Conservation (phyloP, 345 rosid genomes). For the Pugionium cornutum region DNA sequence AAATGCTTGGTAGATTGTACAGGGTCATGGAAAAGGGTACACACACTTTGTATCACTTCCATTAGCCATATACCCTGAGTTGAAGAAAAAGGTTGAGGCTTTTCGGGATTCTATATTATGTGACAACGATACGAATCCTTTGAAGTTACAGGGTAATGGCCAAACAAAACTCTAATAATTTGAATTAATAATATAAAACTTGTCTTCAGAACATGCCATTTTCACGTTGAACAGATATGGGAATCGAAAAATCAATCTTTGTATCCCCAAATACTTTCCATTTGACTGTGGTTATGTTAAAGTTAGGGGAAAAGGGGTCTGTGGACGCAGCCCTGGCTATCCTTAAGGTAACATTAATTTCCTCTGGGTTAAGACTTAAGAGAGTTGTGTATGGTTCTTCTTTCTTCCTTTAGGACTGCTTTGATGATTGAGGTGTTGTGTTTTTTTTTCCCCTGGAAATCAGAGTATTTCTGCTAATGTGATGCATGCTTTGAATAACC, state of each 20-base stretch:
- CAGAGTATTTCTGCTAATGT: slow-evolving; percentile 68
- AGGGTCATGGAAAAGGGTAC: slow-evolving; percentile 54
- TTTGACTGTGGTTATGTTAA: slow-evolving; percentile 88
- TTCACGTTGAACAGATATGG: slow-evolving; percentile 50
- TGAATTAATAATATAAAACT: not conserved
- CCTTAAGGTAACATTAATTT: slow-evolving; percentile 53
- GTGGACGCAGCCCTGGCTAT: slow-evolving; percentile 62
- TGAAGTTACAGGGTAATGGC: slow-evolving; percentile 9
- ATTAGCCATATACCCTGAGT: slow-evolving; percentile 69
- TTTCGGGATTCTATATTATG: slow-evolving; percentile 66
- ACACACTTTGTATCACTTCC: slow-evolving; percentile 92
- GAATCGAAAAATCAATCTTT: slow-evolving; percentile 78
- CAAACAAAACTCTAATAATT: not conserved
- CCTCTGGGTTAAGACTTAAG: not conserved
- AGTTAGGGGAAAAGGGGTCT: slow-evolving; percentile 74
- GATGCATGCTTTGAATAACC: slow-evolving; percentile 72
- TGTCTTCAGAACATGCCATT: slow-evolving; percentile 1
- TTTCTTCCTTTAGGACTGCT: slow-evolving; percentile 20
- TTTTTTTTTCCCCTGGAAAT: slow-evolving; percentile 9
- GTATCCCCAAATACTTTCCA: slow-evolving; percentile 72
- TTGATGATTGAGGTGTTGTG: slow-evolving; percentile 23
- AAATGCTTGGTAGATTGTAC: slow-evolving; percentile 46
- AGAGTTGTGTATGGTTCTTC: no score
- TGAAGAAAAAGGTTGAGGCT: slow-evolving; percentile 58
- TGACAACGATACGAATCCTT: slow-evolving; percentile 11